Conservation (phyloP, 2,329 filamentous ascomycete species). For the Myriosclerotinia scirpicola region DNA sequence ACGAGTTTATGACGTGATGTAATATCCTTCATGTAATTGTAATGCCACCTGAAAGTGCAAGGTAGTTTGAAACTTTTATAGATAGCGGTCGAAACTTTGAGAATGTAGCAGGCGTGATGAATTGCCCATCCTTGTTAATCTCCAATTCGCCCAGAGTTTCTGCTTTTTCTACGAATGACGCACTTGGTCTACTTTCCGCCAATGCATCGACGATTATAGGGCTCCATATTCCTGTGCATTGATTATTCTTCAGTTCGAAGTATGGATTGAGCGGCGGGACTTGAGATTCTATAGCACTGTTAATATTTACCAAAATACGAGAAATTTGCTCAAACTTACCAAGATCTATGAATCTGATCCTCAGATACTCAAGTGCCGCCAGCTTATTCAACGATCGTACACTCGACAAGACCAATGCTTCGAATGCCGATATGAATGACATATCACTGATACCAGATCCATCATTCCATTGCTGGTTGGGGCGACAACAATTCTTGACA, state of each 20-base stretch:
- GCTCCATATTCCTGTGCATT: conserved; percentile 72
- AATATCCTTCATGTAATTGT: conserved; percentile 31
- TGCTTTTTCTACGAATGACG: conserved; percentile 60
- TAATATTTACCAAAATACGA: conserved; percentile 15
- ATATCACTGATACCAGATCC: conserved; percentile 71
- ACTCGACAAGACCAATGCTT: conserved; percentile 63
- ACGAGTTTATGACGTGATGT: conserved; percentile 1
- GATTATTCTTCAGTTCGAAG: conserved; percentile 61
- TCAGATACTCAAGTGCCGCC: conserved; percentile 59
- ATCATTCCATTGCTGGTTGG: conserved; percentile 52
- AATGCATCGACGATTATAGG: conserved; percentile 63
- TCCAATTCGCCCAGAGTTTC: conserved; percentile 63
- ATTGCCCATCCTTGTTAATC: conserved; percentile 57
- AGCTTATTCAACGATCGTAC: conserved; percentile 61
- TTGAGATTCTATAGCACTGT: conserved; percentile 57
- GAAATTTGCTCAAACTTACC: conserved; percentile 44
- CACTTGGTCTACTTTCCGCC: conserved; percentile 56
- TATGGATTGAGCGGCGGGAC: conserved; percentile 71
- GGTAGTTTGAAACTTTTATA: conserved; percentile 39
- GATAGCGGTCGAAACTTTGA: conserved; percentile 35
- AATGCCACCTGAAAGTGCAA: conserved; percentile 33
- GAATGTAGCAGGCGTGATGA: conserved; percentile 32
- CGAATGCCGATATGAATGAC: conserved; percentile 70
- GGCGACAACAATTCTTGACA: conserved; percentile 72
- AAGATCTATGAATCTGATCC: conserved; percentile 75